phyloP scores from a whole-genome alignment of 2,329 filamentous ascomycete genomes.

The Fusarium duplospermum region DNA sequence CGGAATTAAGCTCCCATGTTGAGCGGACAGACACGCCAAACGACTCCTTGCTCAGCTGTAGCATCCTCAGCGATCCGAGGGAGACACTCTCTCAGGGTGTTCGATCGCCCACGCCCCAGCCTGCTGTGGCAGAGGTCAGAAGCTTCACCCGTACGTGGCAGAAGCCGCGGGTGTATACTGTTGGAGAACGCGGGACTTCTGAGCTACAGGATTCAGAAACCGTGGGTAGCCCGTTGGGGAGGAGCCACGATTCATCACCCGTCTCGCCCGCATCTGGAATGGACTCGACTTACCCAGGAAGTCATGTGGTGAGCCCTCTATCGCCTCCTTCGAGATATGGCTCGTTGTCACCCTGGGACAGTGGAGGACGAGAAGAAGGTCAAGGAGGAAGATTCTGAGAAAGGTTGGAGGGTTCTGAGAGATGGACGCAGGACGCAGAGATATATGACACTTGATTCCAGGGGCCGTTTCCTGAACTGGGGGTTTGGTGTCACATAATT shows the following conservation, averaged over 20 bases:
- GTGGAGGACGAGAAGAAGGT: background rate
- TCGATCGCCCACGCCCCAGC: conserved; percentile 38
- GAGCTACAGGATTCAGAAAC: conserved; percentile 11
- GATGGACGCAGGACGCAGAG: background rate
- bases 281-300: background rate
- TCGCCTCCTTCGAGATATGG: conserved; percentile 21
- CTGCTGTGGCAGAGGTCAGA: conserved; percentile 39
- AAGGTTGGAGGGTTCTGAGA: background rate
- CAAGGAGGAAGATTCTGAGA: background rate
- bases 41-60: conserved; percentile 28
- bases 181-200: conserved; percentile 21
- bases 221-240: background rate
- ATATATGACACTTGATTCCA: background rate
- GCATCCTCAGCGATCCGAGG: conserved; percentile 30
- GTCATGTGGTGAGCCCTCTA: conserved; percentile 15
- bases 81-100: conserved; percentile 32
- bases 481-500: conserved; percentile 18
- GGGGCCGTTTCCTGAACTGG: background rate
- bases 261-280: conserved; percentile 15
- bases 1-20: conserved; percentile 9
- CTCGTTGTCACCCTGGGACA: conserved; percentile 6
- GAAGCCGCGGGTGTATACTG: conserved; percentile 39
- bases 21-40: conserved; percentile 14
- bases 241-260: background rate
- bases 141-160: conserved; percentile 38